Evolutionary conservation across 75 land plant species (phyloP), one percentile per base, ranked within the genome.

Genomic region (Pseudotsuga menziesii): DNA sequence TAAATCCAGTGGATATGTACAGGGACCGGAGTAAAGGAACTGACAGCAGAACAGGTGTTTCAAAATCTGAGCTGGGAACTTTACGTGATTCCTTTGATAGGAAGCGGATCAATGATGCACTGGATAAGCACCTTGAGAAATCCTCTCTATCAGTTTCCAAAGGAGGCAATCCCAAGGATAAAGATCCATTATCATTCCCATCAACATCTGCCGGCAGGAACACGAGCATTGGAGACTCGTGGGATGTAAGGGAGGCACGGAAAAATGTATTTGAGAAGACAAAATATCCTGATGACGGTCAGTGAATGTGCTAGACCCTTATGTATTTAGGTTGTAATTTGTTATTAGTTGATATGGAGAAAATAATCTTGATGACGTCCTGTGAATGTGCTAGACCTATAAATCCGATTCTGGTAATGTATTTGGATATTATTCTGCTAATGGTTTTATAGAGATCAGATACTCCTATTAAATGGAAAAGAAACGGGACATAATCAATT

Each of bases 81-180:
- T 59, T 56, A 8, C 80, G 86, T 16, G 86, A 80, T 44, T 69
- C 86, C n/a, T 19, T 77, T n/a, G 91, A 85, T 61, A 86, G 89
- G 56, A 88, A 88, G 86, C 88, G 92, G 27, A 80, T 86, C 61
- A 90, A 86, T 41, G 92, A 91, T 62, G 86, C 82, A 23, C 41
- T 90, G 26, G 92, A 90, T 73, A 91, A 87, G 75, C 81, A 91
- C 54, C 71, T 90, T 2, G 92, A 90, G 84, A 91, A 82, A 35
- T 77, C 91, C 3, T 86, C 91, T 35, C 85, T 91, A 17, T 91
- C 91, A 61, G 85, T 87, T 12, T 86, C 89, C 41, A 86, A 79
- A 75, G 93, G 81, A 36, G 27, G 81, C 48, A 89, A 74, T 80
- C 76, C 78, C 17, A 83, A 76, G 83, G 91, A 89, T 14, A 87